phyloP scores from a whole-genome alignment of 495 filamentous ascomycete genomes.

The Corynascus novoguineensis region DNA sequence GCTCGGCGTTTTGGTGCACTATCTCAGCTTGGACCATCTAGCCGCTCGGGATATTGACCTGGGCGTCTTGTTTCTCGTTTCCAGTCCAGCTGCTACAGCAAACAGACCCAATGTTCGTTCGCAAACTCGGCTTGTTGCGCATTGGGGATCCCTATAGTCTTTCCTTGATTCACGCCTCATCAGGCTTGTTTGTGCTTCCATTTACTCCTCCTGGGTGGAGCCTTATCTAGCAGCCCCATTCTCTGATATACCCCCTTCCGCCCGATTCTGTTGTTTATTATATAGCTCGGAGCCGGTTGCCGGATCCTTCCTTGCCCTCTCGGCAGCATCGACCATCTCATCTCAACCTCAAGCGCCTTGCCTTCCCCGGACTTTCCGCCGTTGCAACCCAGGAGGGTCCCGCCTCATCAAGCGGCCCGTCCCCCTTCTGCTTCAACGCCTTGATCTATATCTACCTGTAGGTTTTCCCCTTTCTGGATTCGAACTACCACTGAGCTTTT shows the following conservation, averaged over 20 bases:
- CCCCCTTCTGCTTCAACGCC: neutral
- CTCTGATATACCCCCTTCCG: slow-evolving; percentile 21
- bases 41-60: slow-evolving; percentile 17
- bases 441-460: slow-evolving; percentile 14
- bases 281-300: slow-evolving; percentile 19
- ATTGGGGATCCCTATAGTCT: slow-evolving; percentile 1
- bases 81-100: neutral
- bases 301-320: slow-evolving; percentile 12
- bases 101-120: neutral
- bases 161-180: slow-evolving; percentile 11
- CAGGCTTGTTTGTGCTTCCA: slow-evolving; percentile 11
- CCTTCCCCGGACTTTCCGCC: slow-evolving; percentile 11
- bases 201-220: slow-evolving; percentile 11
- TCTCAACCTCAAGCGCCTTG: slow-evolving; percentile 11
- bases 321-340: slow-evolving; percentile 4
- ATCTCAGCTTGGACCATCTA: slow-evolving; percentile 10
- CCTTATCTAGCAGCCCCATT: slow-evolving; percentile 4
- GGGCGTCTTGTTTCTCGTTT: slow-evolving; percentile 6
- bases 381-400: slow-evolving; percentile 21
- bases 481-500: too few species aligned
- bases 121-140: slow-evolving; percentile 2
- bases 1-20: slow-evolving; percentile 1
- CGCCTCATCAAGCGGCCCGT: slow-evolving; percentile 4
- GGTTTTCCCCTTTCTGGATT: neutral
- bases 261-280: slow-evolving; percentile 14